A percentile compares a stretch with the other conserved stretches of the same genome.
phyloP scores from a whole-genome alignment of 169 alveolate genomes.

The Plasmodium malariae region DNA sequence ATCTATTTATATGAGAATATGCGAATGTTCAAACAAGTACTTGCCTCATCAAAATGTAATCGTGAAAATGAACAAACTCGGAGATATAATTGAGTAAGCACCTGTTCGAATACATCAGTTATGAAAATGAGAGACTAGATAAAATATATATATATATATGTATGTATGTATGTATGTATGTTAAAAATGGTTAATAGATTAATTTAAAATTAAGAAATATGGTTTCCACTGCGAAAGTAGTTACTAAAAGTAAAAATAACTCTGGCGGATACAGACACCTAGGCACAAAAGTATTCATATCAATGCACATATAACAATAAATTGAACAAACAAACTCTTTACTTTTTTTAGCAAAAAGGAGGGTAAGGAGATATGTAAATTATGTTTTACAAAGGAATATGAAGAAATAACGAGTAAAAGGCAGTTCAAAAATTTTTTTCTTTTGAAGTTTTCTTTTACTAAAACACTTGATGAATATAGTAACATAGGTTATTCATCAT shows the following conservation, averaged over 20 bases:
- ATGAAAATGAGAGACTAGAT: background rate
- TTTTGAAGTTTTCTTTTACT: constrained; percentile 55
- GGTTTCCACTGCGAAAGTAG: too few species aligned
- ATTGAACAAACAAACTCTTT: background rate
- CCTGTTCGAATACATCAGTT: background rate
- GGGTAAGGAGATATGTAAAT: constrained; percentile 28
- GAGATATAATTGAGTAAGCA: constrained; percentile 42
- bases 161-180: background rate
- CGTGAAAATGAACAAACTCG: constrained; percentile 38
- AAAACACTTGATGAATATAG: constrained; percentile 43
- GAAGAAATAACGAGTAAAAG: constrained; percentile 51
- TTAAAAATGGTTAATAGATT: background rate
- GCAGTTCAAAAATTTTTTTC: constrained; percentile 47
- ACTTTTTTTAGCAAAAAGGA: constrained; percentile 19
- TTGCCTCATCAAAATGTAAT: constrained; percentile 50
- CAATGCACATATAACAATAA: background rate
- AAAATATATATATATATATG: constrained; percentile 1
- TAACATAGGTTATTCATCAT: constrained; percentile 33
- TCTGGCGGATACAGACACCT: background rate
- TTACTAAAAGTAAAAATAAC: background rate
- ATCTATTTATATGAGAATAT: constrained; percentile 59
- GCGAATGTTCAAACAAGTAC: constrained; percentile 52
- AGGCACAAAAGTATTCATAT: too few species aligned
- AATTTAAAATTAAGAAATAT: too few species aligned
- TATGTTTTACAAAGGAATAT: constrained; percentile 57